Evolutionary conservation across 306 rosid genomes (phyloP).

Genomic region (Potentilla sterilis): DNA sequence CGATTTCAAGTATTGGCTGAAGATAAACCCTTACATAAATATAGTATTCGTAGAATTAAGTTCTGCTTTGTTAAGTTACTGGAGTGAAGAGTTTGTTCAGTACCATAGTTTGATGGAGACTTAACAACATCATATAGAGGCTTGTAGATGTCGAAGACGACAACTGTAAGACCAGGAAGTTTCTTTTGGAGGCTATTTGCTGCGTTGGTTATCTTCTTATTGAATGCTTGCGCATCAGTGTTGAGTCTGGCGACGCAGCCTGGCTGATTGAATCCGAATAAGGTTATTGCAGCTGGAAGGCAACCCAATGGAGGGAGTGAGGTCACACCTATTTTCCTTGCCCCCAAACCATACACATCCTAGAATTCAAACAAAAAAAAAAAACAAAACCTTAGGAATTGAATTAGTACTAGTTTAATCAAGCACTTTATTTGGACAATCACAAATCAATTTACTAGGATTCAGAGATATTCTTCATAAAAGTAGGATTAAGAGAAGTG

Average conservation of each 20-base stretch:
- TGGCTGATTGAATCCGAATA: conserved; percentile 54
- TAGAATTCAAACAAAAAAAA: conserved; percentile 33
- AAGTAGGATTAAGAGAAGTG: not conserved
- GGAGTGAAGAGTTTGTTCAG: not conserved
- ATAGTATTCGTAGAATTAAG: not conserved
- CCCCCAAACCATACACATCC: conserved; percentile 78
- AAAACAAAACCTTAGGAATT: not conserved
- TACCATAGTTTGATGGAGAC: conserved; percentile 78
- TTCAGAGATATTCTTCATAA: not conserved
- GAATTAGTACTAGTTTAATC: not conserved
- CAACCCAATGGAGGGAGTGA: conserved; percentile 96
- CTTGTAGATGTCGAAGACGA: conserved; percentile 73
- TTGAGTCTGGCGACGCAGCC: conserved; percentile 75
- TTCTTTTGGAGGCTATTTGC: conserved; percentile 68
- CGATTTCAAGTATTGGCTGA: not conserved
- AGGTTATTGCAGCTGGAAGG: conserved; percentile 68
- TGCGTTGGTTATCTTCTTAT: conserved; percentile 64
- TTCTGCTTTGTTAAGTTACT: not conserved
- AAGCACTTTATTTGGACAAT: not conserved
- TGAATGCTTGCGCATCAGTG: conserved; percentile 69
- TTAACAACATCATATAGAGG: conserved; percentile 69
- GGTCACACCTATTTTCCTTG: conserved; percentile 85
- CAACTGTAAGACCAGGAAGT: conserved; percentile 68
- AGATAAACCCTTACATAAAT: not conserved
- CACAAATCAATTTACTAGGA: not conserved